These are phyloP conservation scores for Mortierella sp. DNA, from an alignment of 371 early-diverging fungal genomes.

Conservation along the genomic window DNA sequence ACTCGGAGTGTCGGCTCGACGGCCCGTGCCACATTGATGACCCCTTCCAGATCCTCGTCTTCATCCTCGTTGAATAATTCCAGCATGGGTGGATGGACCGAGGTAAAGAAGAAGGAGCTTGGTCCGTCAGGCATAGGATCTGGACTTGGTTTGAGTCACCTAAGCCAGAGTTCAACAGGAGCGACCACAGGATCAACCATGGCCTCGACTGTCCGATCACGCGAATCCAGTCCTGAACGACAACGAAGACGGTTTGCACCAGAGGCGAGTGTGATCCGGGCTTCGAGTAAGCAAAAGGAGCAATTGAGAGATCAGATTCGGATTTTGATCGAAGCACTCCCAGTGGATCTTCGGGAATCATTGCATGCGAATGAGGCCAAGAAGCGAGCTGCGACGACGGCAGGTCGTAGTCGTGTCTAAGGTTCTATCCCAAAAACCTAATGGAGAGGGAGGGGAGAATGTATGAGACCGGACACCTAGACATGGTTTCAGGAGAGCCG, in stretches of 20 bases:
- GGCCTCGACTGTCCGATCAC: neutral
- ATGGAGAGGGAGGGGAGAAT: too few relatives aligned
- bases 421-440: neutral
- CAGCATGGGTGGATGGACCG: conserved; percentile 14
- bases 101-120: neutral
- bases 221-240: conserved; percentile 48
- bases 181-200: neutral
- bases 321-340: conserved; percentile 43
- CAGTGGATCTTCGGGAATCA: conserved; percentile 49
- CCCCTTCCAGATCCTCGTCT: conserved; percentile 44
- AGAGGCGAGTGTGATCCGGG: conserved; percentile 46
- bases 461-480: too few relatives aligned
- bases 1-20: too few relatives aligned
- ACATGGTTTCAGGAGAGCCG: too few relatives aligned
- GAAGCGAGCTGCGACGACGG: conserved; percentile 7
- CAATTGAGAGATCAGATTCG: conserved; percentile 49
- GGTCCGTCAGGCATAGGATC: too few relatives aligned
- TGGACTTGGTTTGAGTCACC: neutral
- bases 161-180: neutral
- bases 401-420: neutral
- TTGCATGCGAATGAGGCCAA: conserved; percentile 44
- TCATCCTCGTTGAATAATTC: conserved; percentile 37
- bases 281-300: conserved; percentile 48
- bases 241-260: conserved; percentile 40
- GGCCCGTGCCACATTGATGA: conserved; percentile 1